phyloP scores from a whole-genome alignment of 257 asterid species.

The Fraxinus quadrangulata region DNA sequence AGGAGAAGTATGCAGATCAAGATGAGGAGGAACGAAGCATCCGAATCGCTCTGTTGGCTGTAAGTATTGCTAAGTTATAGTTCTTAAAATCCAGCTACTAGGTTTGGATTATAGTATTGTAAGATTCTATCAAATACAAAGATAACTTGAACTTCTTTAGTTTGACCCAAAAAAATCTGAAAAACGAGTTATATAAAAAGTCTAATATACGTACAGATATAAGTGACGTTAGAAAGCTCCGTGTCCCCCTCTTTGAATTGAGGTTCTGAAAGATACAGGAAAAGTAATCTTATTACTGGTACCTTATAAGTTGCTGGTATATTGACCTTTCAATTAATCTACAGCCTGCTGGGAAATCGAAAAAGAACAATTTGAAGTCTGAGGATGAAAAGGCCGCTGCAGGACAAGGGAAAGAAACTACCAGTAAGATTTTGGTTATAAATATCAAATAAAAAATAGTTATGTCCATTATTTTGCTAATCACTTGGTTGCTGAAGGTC shows the following conservation, averaged over 20 bases:
- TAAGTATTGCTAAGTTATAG: constrained; percentile 40
- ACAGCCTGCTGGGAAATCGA: constrained; percentile 90
- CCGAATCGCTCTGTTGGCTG: constrained; percentile 82
- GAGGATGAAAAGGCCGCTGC: constrained; percentile 40
- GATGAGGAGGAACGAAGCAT: constrained; percentile 95
- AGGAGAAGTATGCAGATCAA: constrained; percentile 98
- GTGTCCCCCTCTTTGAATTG: constrained; percentile 3
- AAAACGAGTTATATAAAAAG: background rate
- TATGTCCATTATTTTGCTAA: constrained; percentile 8
- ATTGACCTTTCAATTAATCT: constrained; percentile 27
- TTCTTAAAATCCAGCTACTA: background rate
- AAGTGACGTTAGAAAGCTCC: constrained; percentile 23
- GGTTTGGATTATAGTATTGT: background rate
- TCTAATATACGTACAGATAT: constrained; percentile 5
- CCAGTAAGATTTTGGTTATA: constrained; percentile 45
- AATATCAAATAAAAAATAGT: constrained; percentile 1
- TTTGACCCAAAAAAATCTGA: background rate
- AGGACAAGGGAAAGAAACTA: constrained; percentile 39
- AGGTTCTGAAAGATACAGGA: constrained; percentile 8
- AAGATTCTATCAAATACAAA: background rate
- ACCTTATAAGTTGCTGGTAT: constrained; percentile 17
- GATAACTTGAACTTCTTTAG: background rate
- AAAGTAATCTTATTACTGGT: constrained; percentile 15
- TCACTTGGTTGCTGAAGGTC: constrained; percentile 16
- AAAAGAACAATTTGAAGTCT: constrained; percentile 45